These are phyloP conservation scores for Mycotypha africana DNA, from an alignment of 371 early-diverging fungal species.

Conservation along the genomic window DNA sequence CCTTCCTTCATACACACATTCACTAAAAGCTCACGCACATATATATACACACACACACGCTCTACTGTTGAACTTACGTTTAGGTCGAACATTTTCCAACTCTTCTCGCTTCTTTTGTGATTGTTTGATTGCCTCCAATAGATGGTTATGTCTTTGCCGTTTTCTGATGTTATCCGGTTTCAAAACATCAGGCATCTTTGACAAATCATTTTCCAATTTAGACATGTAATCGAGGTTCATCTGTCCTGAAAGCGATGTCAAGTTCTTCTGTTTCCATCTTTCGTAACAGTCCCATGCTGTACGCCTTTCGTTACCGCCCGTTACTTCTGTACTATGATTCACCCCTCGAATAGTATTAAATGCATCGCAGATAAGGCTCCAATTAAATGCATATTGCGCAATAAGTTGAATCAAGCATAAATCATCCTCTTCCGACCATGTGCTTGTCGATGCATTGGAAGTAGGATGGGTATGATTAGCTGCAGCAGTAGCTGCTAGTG, in stretches of 20 bases:
- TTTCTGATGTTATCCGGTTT: conserved; percentile 30
- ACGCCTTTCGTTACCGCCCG: conserved; percentile 50
- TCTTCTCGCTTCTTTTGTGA: conserved; percentile 47
- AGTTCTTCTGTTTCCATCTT: conserved; percentile 43
- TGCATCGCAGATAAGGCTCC: conserved; percentile 61
- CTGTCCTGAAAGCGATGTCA: conserved; percentile 41
- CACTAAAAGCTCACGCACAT: no score
- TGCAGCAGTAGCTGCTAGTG: no score
- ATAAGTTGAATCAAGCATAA: conserved; percentile 53
- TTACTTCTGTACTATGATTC: no score
- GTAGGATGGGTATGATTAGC: not conserved
- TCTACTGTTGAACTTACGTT: conserved; percentile 7
- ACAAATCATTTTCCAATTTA: conserved; percentile 7
- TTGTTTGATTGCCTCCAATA: conserved; percentile 46
- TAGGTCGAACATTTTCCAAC: no score
- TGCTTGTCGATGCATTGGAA: not conserved
- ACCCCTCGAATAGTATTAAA: conserved; percentile 51
- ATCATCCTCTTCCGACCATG: conserved; percentile 72
- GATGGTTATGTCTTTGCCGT: conserved; percentile 31
- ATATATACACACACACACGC: no score
- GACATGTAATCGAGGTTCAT: conserved; percentile 27
- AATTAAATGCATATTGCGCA: conserved; percentile 60
- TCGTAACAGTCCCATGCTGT: conserved; percentile 67
- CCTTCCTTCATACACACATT: no score
- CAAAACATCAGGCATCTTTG: conserved; percentile 18